These are phyloP conservation scores for Lipomyces yamadae DNA, from an alignment of 805 yeast genomes.

Conservation along the genomic window DNA sequence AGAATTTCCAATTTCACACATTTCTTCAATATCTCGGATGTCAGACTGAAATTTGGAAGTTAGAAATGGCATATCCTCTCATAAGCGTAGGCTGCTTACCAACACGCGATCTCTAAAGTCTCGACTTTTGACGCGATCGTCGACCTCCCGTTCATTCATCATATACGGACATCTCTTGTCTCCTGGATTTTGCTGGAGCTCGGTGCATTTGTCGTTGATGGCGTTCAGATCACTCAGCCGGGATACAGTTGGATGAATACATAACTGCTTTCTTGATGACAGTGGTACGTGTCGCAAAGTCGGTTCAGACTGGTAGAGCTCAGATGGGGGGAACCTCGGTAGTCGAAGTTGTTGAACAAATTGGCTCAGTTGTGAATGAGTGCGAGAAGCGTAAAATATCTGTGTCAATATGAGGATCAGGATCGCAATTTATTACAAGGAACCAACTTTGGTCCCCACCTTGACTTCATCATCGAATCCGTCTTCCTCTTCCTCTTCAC, in stretches of 20 bases:
- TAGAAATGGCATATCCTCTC: not conserved
- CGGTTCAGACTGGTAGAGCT: slow-evolving; percentile 51
- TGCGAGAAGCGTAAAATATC: slow-evolving; percentile 78
- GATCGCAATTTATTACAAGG: not conserved
- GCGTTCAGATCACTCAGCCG: slow-evolving; percentile 54
- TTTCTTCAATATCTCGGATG: slow-evolving; percentile 80
- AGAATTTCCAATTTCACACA: slow-evolving; percentile 62
- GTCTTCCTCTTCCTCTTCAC: slow-evolving; percentile 23
- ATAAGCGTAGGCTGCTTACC: slow-evolving; percentile 13
- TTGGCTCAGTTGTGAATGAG: slow-evolving; percentile 87
- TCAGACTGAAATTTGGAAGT: slow-evolving; percentile 43
- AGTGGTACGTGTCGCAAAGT: slow-evolving; percentile 67
- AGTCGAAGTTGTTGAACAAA: slow-evolving; percentile 72
- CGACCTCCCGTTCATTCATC: slow-evolving; percentile 46
- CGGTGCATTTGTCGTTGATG: slow-evolving; percentile 82
- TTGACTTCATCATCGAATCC: slow-evolving; percentile 27
- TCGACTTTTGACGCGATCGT: slow-evolving; percentile 45
- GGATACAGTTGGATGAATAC: slow-evolving; percentile 70
- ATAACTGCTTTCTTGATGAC: slow-evolving; percentile 84
- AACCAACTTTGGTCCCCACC: slow-evolving; percentile 1
- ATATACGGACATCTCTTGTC: slow-evolving; percentile 51
- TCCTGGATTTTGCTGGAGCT: slow-evolving; percentile 55
- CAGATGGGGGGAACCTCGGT: slow-evolving; percentile 67
- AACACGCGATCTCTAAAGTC: slow-evolving; percentile 62
- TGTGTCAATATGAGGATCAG: slow-evolving; percentile 35